These are phyloP conservation scores for Eimeria sp. DNA, from an alignment of 169 alveolate genomes.

Conservation along the genomic window DNA sequence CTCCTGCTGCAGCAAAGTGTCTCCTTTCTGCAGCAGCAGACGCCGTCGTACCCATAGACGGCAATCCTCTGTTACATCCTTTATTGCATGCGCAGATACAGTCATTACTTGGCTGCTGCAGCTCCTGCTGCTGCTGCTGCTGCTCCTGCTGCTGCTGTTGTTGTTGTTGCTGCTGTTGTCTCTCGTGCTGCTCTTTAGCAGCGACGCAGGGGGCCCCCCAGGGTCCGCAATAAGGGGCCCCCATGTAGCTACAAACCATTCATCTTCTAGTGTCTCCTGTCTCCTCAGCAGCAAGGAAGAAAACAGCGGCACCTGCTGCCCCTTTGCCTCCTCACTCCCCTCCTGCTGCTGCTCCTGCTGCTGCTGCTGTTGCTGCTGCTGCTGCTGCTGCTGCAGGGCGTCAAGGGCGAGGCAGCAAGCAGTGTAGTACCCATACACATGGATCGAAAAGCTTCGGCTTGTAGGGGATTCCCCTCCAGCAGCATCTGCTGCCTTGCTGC, in stretches of 20 bases:
- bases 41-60: constrained; percentile 47
- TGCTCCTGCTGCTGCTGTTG: neutral
- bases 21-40: neutral
- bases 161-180: constrained; percentile 34
- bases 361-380: constrained; percentile 46
- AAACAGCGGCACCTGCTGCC: neutral
- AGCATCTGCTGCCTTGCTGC: neutral
- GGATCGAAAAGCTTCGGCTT: constrained; percentile 1
- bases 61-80: constrained; percentile 51
- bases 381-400: constrained; percentile 50
- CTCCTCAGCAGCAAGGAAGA: constrained; percentile 22
- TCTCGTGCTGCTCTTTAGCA: neutral
- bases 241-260: constrained; percentile 34
- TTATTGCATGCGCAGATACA: constrained; percentile 13
- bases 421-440: constrained; percentile 9
- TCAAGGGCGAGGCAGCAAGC: constrained; percentile 59
- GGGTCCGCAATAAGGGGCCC: constrained; percentile 35
- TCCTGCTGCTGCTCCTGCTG: constrained; percentile 50
- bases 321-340: neutral
- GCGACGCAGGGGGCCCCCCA: neutral
- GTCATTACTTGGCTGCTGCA: constrained; percentile 45
- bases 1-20: neutral
- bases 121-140: constrained; percentile 54
- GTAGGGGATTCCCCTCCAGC: constrained; percentile 14
- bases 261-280: constrained; percentile 10